Evolutionary conservation across 2,329 filamentous ascomycete genomes (phyloP).

Genomic region (Thelonectria rubi): DNA sequence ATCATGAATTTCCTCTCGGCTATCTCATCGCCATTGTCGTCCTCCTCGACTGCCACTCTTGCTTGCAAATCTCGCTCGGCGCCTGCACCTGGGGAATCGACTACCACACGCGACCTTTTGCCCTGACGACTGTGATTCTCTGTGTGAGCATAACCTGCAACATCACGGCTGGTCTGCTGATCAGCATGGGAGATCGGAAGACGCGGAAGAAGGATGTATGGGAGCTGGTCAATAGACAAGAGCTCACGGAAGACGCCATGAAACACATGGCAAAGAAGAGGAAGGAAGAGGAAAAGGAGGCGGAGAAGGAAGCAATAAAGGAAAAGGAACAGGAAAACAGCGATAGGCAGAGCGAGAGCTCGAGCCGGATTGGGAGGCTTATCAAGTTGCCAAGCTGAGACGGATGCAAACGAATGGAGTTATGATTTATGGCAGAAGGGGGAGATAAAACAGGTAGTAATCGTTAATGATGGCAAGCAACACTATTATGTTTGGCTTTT

Average conservation of each 20-base stretch:
- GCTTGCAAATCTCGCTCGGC: slow-evolving; percentile 82
- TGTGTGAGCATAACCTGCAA: slow-evolving; percentile 82
- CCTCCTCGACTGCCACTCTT: slow-evolving; percentile 80
- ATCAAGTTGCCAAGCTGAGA: slow-evolving; percentile 14
- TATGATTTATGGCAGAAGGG: slow-evolving; percentile 2
- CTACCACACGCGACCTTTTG: slow-evolving; percentile 73
- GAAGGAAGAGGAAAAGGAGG: slow-evolving; percentile 39
- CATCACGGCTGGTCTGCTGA: slow-evolving; percentile 78
- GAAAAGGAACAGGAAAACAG: slow-evolving; percentile 24
- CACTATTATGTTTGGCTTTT: background rate
- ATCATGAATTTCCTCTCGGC: slow-evolving; percentile 79
- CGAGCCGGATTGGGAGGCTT: slow-evolving; percentile 13
- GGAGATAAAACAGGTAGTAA: background rate
- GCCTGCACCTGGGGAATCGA: slow-evolving; percentile 81
- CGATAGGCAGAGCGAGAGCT: slow-evolving; percentile 15
- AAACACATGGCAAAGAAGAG: slow-evolving; percentile 58
- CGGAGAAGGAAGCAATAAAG: slow-evolving; percentile 20
- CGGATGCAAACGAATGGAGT: background rate
- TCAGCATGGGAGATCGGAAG: slow-evolving; percentile 77
- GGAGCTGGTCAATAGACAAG: slow-evolving; percentile 78
- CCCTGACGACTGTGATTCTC: slow-evolving; percentile 82
- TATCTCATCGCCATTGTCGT: slow-evolving; percentile 81
- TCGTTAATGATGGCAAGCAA: background rate
- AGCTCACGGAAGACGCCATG: slow-evolving; percentile 71
- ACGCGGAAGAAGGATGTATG: slow-evolving; percentile 89